Evolutionary conservation across 352 stramenopile species (phyloP).

Genomic region (Phytopythium kandeliae): DNA sequence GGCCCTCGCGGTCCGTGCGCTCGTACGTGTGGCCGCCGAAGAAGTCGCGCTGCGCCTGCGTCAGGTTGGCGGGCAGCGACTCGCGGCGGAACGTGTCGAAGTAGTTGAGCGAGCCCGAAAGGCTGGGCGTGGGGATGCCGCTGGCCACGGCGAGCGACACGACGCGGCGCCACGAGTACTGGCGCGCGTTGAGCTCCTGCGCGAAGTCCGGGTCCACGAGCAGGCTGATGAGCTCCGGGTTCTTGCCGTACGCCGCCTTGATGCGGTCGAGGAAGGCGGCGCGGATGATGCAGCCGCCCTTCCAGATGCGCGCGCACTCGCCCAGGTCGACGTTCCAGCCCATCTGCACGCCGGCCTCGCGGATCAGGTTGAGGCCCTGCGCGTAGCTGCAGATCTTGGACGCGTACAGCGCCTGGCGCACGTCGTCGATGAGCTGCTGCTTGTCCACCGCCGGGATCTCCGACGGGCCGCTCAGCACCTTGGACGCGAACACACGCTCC

Average conservation of each 20-base stretch:
- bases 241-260: constrained; percentile 90
- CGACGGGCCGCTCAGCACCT: constrained; percentile 91
- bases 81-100: constrained; percentile 97
- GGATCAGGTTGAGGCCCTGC: constrained; percentile 95
- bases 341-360: constrained; percentile 91
- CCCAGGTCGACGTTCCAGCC: constrained; percentile 96
- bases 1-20: constrained; percentile 91
- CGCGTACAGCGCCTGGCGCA: constrained; percentile 95
- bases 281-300: constrained; percentile 99
- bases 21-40: constrained; percentile 99
- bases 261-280: constrained; percentile 97
- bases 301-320: constrained; percentile 98
- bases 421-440: constrained; percentile 95
- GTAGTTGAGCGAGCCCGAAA: constrained; percentile 95
- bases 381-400: constrained; percentile 99
- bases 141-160: constrained; percentile 94
- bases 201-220: constrained; percentile 98
- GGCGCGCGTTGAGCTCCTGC: constrained; percentile 91
- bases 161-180: constrained; percentile 95
- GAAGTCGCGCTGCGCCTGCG: constrained; percentile 99
- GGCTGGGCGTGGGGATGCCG: constrained; percentile 89
- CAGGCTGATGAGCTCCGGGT: constrained; percentile 93
- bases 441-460: constrained; percentile 92
- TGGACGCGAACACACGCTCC: constrained; percentile 91
- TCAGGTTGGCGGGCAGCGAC: constrained; percentile 94